phyloP scores from a whole-genome alignment of 2,329 filamentous ascomycete species.

The Neophaeococcomyces aloes region DNA sequence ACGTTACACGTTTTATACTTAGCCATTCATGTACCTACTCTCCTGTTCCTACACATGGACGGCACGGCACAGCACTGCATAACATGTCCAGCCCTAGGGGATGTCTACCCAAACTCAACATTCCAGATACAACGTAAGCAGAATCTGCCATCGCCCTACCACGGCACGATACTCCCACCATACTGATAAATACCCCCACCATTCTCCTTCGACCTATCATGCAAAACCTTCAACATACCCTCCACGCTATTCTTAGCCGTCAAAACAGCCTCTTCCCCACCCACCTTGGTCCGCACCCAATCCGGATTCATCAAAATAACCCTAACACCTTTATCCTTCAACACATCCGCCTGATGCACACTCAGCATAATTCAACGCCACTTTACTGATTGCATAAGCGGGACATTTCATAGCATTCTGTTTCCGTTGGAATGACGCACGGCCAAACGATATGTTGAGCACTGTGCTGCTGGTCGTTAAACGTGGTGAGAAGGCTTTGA shows the following conservation, averaged over 20 bases:
- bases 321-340: constrained; percentile 27
- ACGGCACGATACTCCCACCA: constrained; percentile 17
- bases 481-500: constrained; percentile 23
- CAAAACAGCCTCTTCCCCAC: constrained; percentile 32
- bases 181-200: constrained; percentile 20
- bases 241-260: constrained; percentile 29
- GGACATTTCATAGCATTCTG: constrained; percentile 10
- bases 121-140: too few species aligned
- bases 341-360: constrained; percentile 31
- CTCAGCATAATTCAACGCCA: constrained; percentile 37
- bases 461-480: constrained; percentile 19
- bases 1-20: too few species aligned
- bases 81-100: too few species aligned
- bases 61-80: too few species aligned
- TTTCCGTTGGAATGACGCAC: constrained; percentile 11
- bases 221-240: constrained; percentile 31
- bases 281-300: constrained; percentile 38
- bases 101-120: too few species aligned
- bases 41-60: too few species aligned
- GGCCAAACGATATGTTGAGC: constrained; percentile 11
- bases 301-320: constrained; percentile 36
- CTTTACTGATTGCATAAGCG: constrained; percentile 34
- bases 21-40: too few species aligned
- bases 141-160: too few species aligned
- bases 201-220: constrained; percentile 24